Evolutionary conservation across 2,329 filamentous ascomycete species (phyloP).

Genomic region (Hypoxylon sp.): DNA sequence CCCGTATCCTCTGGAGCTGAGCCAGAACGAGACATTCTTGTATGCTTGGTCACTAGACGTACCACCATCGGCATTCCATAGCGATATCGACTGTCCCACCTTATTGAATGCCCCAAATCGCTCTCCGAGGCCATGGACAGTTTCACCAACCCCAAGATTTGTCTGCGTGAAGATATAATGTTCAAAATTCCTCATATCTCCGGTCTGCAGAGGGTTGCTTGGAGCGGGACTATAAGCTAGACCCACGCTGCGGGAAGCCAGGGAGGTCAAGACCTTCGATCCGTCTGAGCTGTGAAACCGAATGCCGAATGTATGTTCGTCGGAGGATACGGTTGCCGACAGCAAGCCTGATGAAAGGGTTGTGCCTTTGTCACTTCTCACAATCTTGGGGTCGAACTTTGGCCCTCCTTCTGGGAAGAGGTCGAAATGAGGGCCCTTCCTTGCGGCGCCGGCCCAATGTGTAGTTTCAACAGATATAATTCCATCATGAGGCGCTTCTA

Average conservation of each 20-base stretch:
- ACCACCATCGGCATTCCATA: conserved; percentile 76
- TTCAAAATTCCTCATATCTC: conserved; percentile 66
- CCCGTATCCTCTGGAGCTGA: conserved; percentile 81
- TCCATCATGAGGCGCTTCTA: conserved; percentile 70
- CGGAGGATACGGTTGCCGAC: conserved; percentile 65
- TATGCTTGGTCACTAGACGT: conserved; percentile 80
- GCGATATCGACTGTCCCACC: conserved; percentile 77
- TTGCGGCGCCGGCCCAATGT: conserved; percentile 69
- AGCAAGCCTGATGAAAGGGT: conserved; percentile 67
- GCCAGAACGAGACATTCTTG: conserved; percentile 79
- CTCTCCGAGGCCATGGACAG: conserved; percentile 81
- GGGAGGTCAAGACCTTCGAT: conserved; percentile 67
- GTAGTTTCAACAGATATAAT: conserved; percentile 72
- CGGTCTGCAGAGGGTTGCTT: conserved; percentile 66
- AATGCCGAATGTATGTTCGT: conserved; percentile 68
- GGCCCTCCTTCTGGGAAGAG: conserved; percentile 69
- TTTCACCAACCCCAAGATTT: conserved; percentile 71
- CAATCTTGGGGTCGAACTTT: conserved; percentile 57
- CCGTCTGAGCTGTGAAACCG: conserved; percentile 67
- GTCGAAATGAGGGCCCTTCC: conserved; percentile 70
- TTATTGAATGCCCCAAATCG: conserved; percentile 84
- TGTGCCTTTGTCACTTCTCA: conserved; percentile 61
- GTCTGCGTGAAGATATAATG: conserved; percentile 73
- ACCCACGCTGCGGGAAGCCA: conserved; percentile 69
- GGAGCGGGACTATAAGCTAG: conserved; percentile 70